phyloP scores from a whole-genome alignment of 345 rosid species.

The Populus davidiana region DNA sequence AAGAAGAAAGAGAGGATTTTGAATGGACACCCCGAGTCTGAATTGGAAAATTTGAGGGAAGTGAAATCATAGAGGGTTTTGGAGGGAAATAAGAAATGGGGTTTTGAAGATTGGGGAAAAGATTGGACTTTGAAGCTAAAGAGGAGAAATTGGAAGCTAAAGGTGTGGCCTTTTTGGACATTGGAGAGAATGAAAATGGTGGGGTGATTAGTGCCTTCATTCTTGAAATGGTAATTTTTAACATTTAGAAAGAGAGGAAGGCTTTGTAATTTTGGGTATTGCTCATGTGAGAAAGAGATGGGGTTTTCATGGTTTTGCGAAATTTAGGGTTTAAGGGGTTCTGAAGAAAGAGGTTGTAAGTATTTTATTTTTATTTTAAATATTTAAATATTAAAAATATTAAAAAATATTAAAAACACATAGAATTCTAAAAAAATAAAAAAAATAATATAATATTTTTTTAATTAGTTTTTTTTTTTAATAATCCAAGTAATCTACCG shows the following conservation, averaged over 20 bases:
- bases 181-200: conserved; percentile 15
- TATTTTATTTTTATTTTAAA: background rate
- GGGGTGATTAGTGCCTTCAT: conserved; percentile 51
- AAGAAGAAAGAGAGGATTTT: conserved; percentile 19
- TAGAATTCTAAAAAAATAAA: too few species aligned
- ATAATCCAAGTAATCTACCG: too few species aligned
- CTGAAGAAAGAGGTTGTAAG: conserved; percentile 7
- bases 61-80: conserved; percentile 19
- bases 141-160: conserved; percentile 18
- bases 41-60: conserved; percentile 13
- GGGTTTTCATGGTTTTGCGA: background rate
- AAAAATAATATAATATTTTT: too few species aligned
- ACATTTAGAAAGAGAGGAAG: background rate
- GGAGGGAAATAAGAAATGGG: conserved; percentile 11
- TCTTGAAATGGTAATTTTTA: conserved; percentile 23
- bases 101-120: conserved; percentile 19
- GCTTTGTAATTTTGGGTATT: background rate
- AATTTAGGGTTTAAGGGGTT: conserved; percentile 37
- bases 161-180: conserved; percentile 23
- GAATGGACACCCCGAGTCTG: conserved; percentile 27
- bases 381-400: too few species aligned
- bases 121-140: conserved; percentile 20
- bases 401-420: too few species aligned
- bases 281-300: too few species aligned
- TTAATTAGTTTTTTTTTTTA: too few species aligned